phyloP scores from a whole-genome alignment of 139 green algal genomes.

The Chlorella sp. region DNA sequence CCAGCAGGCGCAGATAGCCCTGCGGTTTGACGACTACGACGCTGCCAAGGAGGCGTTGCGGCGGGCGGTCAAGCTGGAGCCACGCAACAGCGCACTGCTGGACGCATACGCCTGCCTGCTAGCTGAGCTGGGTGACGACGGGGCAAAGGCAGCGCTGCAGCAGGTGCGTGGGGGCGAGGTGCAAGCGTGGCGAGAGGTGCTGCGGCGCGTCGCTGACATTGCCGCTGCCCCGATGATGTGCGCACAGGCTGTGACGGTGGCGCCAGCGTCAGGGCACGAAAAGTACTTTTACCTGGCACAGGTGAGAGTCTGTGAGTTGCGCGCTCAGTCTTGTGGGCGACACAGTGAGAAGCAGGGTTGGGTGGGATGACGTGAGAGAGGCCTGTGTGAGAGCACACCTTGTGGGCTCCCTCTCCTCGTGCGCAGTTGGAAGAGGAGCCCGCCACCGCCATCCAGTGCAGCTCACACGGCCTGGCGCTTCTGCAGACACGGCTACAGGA shows the following conservation, averaged over 20 bases:
- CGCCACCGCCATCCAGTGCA: slow-evolving; percentile 21
- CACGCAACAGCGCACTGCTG: slow-evolving; percentile 32
- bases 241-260: background rate
- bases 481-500: slow-evolving; percentile 19
- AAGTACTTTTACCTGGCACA: slow-evolving; percentile 92
- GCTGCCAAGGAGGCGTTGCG: slow-evolving; percentile 18
- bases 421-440: slow-evolving; percentile 26
- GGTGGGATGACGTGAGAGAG: too few species aligned
- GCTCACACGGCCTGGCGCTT: slow-evolving; percentile 32
- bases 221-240: background rate
- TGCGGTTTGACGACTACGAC: slow-evolving; percentile 43
- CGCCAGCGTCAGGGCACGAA: slow-evolving; percentile 46
- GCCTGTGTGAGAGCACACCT: background rate
- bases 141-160: slow-evolving; percentile 1
- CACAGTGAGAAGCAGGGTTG: too few species aligned
- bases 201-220: background rate
- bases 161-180: background rate
- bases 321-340: too few species aligned
- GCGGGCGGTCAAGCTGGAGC: slow-evolving; percentile 30
- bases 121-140: slow-evolving; percentile 12
- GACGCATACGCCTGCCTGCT: slow-evolving; percentile 18
- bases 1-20: slow-evolving; percentile 34
- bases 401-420: background rate
- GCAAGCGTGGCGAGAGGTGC: background rate
- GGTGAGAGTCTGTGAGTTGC: slow-evolving; percentile 20